Conservation (phyloP, 768 basidiomycete species). For the Hortiboletus campestris region DNA sequence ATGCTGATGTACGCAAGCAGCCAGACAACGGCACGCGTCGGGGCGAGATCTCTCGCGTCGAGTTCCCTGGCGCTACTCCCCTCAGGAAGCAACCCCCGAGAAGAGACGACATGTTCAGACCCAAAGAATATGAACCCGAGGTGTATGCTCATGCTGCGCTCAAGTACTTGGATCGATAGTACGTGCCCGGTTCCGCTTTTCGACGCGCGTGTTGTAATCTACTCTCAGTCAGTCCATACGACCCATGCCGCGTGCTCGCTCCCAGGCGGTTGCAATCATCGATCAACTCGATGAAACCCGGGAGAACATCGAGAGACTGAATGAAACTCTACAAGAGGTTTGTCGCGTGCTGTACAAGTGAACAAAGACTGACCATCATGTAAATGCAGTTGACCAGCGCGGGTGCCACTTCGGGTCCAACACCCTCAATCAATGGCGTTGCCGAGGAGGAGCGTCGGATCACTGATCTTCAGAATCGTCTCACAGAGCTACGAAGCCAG, state of each 20-base stretch:
- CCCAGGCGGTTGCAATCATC: conserved; percentile 38
- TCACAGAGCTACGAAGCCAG: conserved; percentile 40
- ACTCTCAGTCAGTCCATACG: conserved; percentile 42
- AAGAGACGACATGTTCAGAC: conserved; percentile 35
- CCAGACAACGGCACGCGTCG: conserved; percentile 28
- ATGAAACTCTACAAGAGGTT: conserved; percentile 40
- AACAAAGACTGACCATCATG: not conserved
- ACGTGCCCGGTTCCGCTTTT: conserved; percentile 29
- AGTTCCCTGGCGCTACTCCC: conserved; percentile 71
- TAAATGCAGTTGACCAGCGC: conserved; percentile 14
- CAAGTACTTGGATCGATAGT: conserved; percentile 79
- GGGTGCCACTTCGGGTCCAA: conserved; percentile 15
- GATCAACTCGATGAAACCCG: conserved; percentile 38
- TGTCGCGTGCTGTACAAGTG: conserved; percentile 16
- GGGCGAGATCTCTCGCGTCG: conserved; percentile 55
- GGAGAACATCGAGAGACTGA: conserved; percentile 36
- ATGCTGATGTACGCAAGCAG: conserved; percentile 30
- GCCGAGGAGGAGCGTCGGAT: conserved; percentile 44
- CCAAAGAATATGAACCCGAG: conserved; percentile 62
- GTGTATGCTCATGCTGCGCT: conserved; percentile 73
- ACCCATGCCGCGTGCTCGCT: conserved; percentile 49
- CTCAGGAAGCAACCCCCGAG: conserved; percentile 46
- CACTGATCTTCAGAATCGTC: conserved; percentile 40
- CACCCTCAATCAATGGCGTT: conserved; percentile 28
- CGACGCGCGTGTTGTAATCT: conserved; percentile 33